phyloP scores from a whole-genome alignment of 75 land plant genomes.

The Cunninghamia lanceolata region DNA sequence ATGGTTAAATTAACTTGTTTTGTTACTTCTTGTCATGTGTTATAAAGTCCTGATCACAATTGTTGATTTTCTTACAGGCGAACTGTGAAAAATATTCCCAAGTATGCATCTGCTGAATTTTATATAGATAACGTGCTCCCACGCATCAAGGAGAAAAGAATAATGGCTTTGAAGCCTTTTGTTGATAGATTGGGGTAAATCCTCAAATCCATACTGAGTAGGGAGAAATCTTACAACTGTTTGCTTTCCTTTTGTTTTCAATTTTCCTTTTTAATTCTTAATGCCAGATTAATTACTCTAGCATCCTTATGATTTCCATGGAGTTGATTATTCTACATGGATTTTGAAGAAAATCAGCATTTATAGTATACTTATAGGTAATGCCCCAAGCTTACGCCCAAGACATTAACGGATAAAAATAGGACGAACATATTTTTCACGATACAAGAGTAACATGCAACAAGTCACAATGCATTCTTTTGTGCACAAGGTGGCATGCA shows the following conservation, averaged over 20 bases:
- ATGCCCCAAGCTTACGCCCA: too few species aligned
- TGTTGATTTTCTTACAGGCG: conserved; percentile 41
- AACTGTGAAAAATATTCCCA: conserved; percentile 93
- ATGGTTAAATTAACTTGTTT: neutral
- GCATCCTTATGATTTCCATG: neutral
- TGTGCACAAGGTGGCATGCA: too few species aligned
- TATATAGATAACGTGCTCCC: conserved; percentile 96
- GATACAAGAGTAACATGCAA: too few species aligned
- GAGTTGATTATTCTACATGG: neutral
- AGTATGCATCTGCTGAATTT: conserved; percentile 90
- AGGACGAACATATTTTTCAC: too few species aligned
- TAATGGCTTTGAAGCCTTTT: conserved; percentile 97
- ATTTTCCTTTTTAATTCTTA: neutral
- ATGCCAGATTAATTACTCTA: neutral
- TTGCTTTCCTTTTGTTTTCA: conserved; percentile 1
- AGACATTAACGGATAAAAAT: too few species aligned
- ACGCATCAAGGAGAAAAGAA: conserved; percentile 90
- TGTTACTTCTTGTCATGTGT: neutral
- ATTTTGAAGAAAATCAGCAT: neutral
- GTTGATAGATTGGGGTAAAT: conserved; percentile 94
- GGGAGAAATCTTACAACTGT: neutral
- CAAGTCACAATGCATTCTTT: too few species aligned
- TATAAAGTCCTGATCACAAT: neutral
- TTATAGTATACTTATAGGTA: too few species aligned
- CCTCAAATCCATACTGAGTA: neutral